Conservation (phyloP, 139 green algal species). For the Tetradesmus lagerheimii region DNA sequence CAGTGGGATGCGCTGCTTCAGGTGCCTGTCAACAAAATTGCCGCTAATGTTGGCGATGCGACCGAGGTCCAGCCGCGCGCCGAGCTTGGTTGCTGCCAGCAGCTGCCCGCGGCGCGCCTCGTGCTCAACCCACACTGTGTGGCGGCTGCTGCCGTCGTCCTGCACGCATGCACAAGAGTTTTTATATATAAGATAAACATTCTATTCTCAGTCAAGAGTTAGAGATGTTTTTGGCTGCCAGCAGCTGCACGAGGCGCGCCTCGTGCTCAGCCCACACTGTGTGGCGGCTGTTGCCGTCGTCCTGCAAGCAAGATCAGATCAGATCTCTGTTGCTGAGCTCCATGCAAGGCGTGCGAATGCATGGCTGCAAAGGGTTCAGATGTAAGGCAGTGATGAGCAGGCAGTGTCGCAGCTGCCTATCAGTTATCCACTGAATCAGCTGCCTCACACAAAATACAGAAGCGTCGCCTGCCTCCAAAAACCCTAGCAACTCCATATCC, state of each 20-base stretch:
- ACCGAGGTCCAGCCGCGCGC: slow-evolving; percentile 59
- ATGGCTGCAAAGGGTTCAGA: too few relatives aligned
- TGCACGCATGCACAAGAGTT: background rate
- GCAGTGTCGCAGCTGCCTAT: too few relatives aligned
- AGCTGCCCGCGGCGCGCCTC: slow-evolving; percentile 49
- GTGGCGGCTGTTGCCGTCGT: slow-evolving; percentile 19
- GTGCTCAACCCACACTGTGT: slow-evolving; percentile 51
- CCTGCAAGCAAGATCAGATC: background rate
- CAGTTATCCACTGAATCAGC: background rate
- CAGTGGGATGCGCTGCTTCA: slow-evolving; percentile 53
- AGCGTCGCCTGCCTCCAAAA: background rate
- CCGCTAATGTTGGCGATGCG: slow-evolving; percentile 56
- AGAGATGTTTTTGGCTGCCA: slow-evolving; percentile 44
- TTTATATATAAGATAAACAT: too few relatives aligned
- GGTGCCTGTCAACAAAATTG: slow-evolving; percentile 47
- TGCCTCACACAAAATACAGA: background rate
- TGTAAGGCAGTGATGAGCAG: too few relatives aligned
- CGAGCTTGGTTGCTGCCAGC: slow-evolving; percentile 54
- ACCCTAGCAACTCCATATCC: slow-evolving; percentile 33
- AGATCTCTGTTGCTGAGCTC: background rate
- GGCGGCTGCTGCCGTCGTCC: slow-evolving; percentile 4
- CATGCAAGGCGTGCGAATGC: background rate
- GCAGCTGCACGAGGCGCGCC: slow-evolving; percentile 41
- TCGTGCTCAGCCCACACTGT: slow-evolving; percentile 52
- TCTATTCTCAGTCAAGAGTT: too few relatives aligned